Percentiles rank a stretch among this genome's conserved stretches.
Evolutionary conservation across 352 stramenopile species (phyloP).

Genomic region (Phytophthora litchii): DNA sequence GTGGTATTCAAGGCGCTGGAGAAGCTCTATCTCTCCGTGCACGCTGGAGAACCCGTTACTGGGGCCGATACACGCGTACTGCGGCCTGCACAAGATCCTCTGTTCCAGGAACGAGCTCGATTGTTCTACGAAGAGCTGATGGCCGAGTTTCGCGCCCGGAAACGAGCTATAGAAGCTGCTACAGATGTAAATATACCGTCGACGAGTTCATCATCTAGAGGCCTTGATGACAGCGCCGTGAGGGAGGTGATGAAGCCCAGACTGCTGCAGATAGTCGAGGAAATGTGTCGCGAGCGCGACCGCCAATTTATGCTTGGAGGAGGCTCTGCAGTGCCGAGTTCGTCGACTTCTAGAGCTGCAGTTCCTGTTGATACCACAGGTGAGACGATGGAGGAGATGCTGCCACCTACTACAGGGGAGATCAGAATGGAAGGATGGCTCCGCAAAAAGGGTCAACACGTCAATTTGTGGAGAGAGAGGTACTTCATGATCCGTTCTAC

Average conservation of each 20-base stretch:
- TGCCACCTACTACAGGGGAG: conserved; percentile 48
- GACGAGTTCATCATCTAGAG: conserved; percentile 24
- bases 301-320: conserved; percentile 30
- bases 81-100: conserved; percentile 43
- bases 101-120: conserved; percentile 55
- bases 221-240: conserved; percentile 63
- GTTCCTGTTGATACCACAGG: conserved; percentile 3
- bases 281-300: conserved; percentile 75
- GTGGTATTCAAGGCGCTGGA: conserved; percentile 79
- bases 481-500: conserved; percentile 91
- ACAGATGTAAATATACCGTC: conserved; percentile 13
- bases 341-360: conserved; percentile 15
- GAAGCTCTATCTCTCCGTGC: conserved; percentile 82
- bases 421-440: conserved; percentile 89
- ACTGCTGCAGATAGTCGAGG: conserved; percentile 77
- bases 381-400: conserved; percentile 10
- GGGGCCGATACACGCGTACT: conserved; percentile 20
- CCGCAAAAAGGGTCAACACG: conserved; percentile 86
- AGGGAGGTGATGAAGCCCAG: conserved; percentile 76
- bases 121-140: conserved; percentile 71
- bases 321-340: conserved; percentile 1
- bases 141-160: conserved; percentile 46
- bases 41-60: conserved; percentile 36
- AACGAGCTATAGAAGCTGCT: conserved; percentile 28
- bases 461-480: conserved; percentile 85